These are phyloP conservation scores for Phyllosticta capitalensis DNA, from an alignment of 2,329 filamentous ascomycete genomes.

Conservation along the genomic window DNA sequence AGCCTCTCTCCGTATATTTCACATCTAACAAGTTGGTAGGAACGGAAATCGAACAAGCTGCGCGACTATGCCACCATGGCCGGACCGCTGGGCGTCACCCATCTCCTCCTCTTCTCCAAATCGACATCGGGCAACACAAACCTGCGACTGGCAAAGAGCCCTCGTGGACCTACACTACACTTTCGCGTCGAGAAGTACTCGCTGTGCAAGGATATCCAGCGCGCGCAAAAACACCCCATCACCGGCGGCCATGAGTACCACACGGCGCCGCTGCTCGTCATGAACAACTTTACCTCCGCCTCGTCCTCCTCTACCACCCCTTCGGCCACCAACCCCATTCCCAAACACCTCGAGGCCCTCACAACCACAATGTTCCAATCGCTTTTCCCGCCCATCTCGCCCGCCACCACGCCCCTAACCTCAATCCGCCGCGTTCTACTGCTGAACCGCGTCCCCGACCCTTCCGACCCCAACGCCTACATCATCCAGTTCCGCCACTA, in stretches of 20 bases:
- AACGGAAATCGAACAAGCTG: conserved; percentile 77
- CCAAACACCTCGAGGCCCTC: conserved; percentile 86
- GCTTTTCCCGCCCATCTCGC: conserved; percentile 90
- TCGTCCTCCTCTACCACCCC: conserved; percentile 30
- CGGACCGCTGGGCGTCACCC: conserved; percentile 83
- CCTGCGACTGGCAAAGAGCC: conserved; percentile 75
- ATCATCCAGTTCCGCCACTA: conserved; percentile 86
- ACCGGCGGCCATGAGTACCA: conserved; percentile 72
- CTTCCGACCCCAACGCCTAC: conserved; percentile 47
- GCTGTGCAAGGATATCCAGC: conserved; percentile 80
- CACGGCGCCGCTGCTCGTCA: conserved; percentile 77
- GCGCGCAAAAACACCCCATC: conserved; percentile 71
- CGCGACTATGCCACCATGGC: conserved; percentile 94
- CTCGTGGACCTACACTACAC: conserved; percentile 83
- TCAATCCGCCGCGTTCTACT: conserved; percentile 89
- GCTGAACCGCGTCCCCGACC: conserved; percentile 63
- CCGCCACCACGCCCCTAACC: conserved; percentile 76
- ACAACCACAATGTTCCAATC: conserved; percentile 93
- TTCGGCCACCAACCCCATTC: conserved; percentile 51
- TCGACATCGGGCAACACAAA: conserved; percentile 88
- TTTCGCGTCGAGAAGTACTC: conserved; percentile 95
- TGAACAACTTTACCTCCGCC: conserved; percentile 85
- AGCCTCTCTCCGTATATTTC: neutral
- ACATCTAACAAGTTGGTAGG: conserved; percentile 30
- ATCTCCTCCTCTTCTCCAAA: conserved; percentile 86